Evolutionary conservation across 805 yeast genomes (phyloP), one percentile per base, ranked within the genome.

Genomic region (Wickerhamomyces rabaulensis): DNA sequence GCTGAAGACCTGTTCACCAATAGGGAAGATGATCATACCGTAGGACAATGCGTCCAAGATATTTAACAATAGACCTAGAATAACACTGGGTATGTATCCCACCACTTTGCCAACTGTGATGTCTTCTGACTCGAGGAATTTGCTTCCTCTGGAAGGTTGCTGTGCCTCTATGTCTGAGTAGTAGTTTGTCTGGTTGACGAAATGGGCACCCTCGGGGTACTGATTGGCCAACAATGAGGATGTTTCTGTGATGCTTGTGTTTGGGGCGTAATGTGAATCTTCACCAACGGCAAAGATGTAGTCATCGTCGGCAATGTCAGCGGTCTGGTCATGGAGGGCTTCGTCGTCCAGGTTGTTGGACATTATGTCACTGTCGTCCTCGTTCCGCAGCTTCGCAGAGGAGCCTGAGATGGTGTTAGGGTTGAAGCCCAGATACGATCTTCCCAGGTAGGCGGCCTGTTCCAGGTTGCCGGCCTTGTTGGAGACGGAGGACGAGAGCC

Each of bases 11-110:
- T 90, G 77, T 52, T 84, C 90, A 35, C 95, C 84, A 31, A 91
- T 76, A 0, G 99, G 99, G 68, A 94, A 94, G 72, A 94, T 80
- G 61, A 94, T 94, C 97, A 94, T 91, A 42, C 99, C 99, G 63
- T 94, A 94, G 0, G 96, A 88, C 42, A 94, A 73, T 0, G 95
- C 99, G 64, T 94, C 99, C 42, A 94, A 74, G 40, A 94, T 84
- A 62, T 94, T 94, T 39, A 94, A 71, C 40, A 94, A 67, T 0
- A 89, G 71, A 1, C 99, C 99, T 38, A 94, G 67, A 36, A 90
- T 76, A 4, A 91, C 96, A 0, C 96, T 84, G 0, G 99, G 98
- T 25, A 68, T 47, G 47, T 68, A 68, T 0, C 54, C 41, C 5
- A 56, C 19, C 4, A 57, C 25, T 35, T 51, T 57, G 25, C 46